Percentiles rank a stretch among this genome's conserved stretches.
These are phyloP conservation scores for Coelastrella sp. DNA, from an alignment of 139 green algal species.

Conservation along the genomic window DNA sequence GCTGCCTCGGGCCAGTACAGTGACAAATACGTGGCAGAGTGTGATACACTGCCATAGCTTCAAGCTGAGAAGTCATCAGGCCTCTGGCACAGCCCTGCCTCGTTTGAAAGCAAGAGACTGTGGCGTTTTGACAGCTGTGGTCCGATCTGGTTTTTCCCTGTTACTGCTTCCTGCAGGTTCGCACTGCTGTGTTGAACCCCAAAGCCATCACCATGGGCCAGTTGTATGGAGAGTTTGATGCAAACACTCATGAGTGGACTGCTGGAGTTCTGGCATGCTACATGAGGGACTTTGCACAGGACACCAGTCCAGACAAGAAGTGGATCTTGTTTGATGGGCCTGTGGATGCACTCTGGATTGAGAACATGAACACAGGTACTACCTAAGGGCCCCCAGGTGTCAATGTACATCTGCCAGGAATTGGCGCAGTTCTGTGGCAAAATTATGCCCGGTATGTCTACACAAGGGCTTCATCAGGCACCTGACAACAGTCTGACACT, in stretches of 20 bases:
- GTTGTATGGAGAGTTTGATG: conserved; percentile 83
- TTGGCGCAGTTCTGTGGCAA: no score
- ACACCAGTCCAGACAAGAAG: conserved; percentile 70
- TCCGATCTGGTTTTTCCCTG: no score
- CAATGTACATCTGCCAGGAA: conserved; percentile 87
- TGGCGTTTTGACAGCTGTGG: no score
- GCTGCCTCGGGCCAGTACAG: no score
- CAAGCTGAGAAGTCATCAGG: no score
- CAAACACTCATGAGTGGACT: conserved; percentile 84
- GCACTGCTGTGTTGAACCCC: conserved; percentile 76
- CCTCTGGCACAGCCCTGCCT: no score
- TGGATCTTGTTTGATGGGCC: conserved; percentile 85
- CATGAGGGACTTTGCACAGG: conserved; percentile 70
- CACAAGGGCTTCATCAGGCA: no score
- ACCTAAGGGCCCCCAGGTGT: conserved; percentile 87
- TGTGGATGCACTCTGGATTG: conserved; percentile 90
- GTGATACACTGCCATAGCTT: no score
- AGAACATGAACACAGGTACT: conserved; percentile 93
- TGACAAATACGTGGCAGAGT: no score
- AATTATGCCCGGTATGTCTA: no score
- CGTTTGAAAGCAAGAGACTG: no score
- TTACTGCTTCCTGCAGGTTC: conserved; percentile 58
- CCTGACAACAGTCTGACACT: no score
- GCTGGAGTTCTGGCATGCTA: conserved; percentile 79
- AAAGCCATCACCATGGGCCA: conserved; percentile 89